Percentiles rank a stretch among this genome's conserved stretches.
phyloP scores from a whole-genome alignment of 2,329 filamentous ascomycete species.

The Leptographium procerum region DNA sequence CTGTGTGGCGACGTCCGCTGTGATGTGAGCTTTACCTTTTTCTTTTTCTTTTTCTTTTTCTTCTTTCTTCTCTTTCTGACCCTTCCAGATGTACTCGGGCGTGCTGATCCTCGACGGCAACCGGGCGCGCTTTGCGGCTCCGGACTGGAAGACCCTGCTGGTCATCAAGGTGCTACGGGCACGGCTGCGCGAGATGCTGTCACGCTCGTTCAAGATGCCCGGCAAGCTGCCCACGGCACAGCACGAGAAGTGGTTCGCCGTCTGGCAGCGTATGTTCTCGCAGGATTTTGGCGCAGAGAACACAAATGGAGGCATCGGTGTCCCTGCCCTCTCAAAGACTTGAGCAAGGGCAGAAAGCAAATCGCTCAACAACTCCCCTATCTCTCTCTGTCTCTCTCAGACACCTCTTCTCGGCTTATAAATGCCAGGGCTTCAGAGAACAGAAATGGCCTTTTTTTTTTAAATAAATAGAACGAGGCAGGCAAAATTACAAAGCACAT shows the following conservation, averaged over 20 bases:
- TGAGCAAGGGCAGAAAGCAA: not conserved
- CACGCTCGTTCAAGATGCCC: constrained; percentile 56
- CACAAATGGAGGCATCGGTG: not conserved
- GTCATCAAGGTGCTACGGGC: constrained; percentile 73
- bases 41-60: not conserved
- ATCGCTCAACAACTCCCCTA: too few relatives aligned
- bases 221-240: constrained; percentile 51
- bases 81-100: constrained; percentile 66
- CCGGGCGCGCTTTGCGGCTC: constrained; percentile 67
- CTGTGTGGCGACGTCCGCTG: constrained; percentile 83
- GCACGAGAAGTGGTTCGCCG: constrained; percentile 62
- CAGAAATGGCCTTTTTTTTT: not conserved
- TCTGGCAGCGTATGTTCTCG: constrained; percentile 61
- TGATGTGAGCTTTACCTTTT: constrained; percentile 43
- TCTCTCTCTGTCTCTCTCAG: too few relatives aligned
- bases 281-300: constrained; percentile 29
- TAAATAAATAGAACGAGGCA: too few relatives aligned
- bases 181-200: constrained; percentile 64
- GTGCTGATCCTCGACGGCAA: constrained; percentile 82
- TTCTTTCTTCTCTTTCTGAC: not conserved
- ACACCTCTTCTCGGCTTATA: not conserved
- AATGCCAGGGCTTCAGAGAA: not conserved
- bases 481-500: not conserved
- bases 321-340: not conserved
- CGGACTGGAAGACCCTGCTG: constrained; percentile 83